Base-by-base conservation (phyloP, 768 basidiomycete genomes). In the Inosperma sp. region DNA sequence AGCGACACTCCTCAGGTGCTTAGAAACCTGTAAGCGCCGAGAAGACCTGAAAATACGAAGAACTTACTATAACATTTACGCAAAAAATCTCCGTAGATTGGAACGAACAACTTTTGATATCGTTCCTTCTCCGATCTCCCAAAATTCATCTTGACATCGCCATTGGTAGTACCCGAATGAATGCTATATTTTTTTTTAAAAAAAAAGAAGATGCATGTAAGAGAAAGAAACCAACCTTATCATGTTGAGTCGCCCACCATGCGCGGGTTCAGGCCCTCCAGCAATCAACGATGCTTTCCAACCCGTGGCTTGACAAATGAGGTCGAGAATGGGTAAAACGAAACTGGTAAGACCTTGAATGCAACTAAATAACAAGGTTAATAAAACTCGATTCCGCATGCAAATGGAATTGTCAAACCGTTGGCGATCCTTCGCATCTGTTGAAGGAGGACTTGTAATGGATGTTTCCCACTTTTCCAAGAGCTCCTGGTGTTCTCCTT, bases 111-210 rank as follows among this genome's bases (percentile, higher is more conserved):
- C 8, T 59, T 45, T 40, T 55, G 52, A 43, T 51, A 51, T 2
- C n/a, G 19, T 4, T 8, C 26, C 7, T 49, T 34, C 42, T 62
- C 58, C 8, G 55, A 31, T 8, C 41, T 22, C 7, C 59, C 55
- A 22, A 62, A 64, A 22, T 54, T 57, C 56, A 59, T 50, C 9
- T 51, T 34, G 7, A 62, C 36, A 22, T 50, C 31, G 2, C 62
- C 61, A 6, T 36, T 31, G 2, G 52, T 56, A n/a, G 29, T 43
- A 7, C 62, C 61, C 5, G 58, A 60, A 31, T 64, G 57, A 12
- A 62, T 40, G 33, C 62, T 64, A 53, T 5, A 31, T 27, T 13
- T 16, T 22, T 8, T 44, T n/a, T 12, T 21, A 14, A 13, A 35
- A 3, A 2, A 13, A 22, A 46, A 52, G 7, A 3, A 22, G 14